A percentile compares a stretch with the other conserved stretches of the same genome.
Conservation (phyloP, 2,329 filamentous ascomycete species). For the Colletotrichum caudatum region DNA sequence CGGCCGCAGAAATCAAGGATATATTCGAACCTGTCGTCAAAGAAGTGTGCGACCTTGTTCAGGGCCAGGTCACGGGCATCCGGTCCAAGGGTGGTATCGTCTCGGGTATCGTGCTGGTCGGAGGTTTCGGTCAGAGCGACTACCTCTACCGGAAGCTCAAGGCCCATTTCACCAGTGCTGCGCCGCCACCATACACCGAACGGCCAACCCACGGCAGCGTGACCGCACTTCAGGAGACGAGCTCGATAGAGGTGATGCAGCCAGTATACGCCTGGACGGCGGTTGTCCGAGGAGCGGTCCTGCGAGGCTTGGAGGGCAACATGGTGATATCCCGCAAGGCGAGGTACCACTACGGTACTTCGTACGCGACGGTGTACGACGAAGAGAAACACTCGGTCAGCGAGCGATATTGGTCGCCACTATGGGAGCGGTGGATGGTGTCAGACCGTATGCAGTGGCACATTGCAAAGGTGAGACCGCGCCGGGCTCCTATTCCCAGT, state of each 20-base stretch:
- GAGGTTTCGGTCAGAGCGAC: conserved; percentile 84
- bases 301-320: conserved; percentile 80
- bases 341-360: conserved; percentile 83
- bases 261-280: conserved; percentile 86
- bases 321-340: conserved; percentile 82
- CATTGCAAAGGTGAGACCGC: conserved; percentile 74
- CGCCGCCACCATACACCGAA: conserved; percentile 75
- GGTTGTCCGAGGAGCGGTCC: conserved; percentile 80
- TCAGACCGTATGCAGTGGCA: conserved; percentile 89
- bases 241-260: conserved; percentile 82
- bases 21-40: conserved; percentile 83
- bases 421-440: conserved; percentile 89
- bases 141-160: conserved; percentile 80
- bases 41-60: conserved; percentile 75
- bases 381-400: conserved; percentile 78
- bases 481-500: neutral
- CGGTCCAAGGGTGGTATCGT: conserved; percentile 71
- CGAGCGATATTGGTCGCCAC: conserved; percentile 82
- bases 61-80: conserved; percentile 74
- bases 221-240: conserved; percentile 59
- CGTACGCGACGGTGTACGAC: conserved; percentile 84
- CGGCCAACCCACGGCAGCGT: conserved; percentile 73
- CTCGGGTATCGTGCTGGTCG: conserved; percentile 83
- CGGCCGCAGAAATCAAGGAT: conserved; percentile 74
- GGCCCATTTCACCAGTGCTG: conserved; percentile 71